Conservation (phyloP, 2,329 filamentous ascomycete genomes). For the Penicillium sp. region DNA sequence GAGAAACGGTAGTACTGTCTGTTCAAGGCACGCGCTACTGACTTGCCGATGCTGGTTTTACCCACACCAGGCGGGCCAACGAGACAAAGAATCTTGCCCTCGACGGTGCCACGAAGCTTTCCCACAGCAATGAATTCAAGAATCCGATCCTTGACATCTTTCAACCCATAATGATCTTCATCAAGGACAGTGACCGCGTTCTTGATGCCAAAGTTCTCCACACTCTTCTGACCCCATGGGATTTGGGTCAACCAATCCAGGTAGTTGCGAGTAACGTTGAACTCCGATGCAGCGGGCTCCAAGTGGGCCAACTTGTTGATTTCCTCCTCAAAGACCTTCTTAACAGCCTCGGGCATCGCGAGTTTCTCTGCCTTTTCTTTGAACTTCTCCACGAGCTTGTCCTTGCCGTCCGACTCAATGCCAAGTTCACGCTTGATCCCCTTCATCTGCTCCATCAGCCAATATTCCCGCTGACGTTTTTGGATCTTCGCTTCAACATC, state of each 20-base stretch:
- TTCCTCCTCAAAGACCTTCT: constrained; percentile 97
- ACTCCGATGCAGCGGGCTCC: constrained; percentile 92
- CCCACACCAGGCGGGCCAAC: constrained; percentile 95
- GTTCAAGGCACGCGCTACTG: constrained; percentile 88
- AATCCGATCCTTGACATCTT: constrained; percentile 98
- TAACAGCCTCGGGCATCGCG: constrained; percentile 93
- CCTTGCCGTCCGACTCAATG: constrained; percentile 95
- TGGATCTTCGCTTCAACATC: constrained; percentile 97
- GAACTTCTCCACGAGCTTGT: constrained; percentile 96
- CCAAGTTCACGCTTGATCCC: constrained; percentile 92
- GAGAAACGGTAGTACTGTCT: constrained; percentile 98
- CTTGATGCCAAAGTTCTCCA: constrained; percentile 92
- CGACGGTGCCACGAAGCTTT: constrained; percentile 91
- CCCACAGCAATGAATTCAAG: constrained; percentile 97
- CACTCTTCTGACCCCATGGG: constrained; percentile 90
- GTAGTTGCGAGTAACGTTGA: constrained; percentile 97
- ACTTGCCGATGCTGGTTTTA: constrained; percentile 98
- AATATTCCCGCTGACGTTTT: constrained; percentile 95
- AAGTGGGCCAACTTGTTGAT: constrained; percentile 94
- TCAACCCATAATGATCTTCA: constrained; percentile 92
- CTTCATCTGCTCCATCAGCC: constrained; percentile 99
- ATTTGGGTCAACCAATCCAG: constrained; percentile 98
- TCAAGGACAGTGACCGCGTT: constrained; percentile 87
- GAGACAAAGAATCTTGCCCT: constrained; percentile 97
- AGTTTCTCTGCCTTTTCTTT: constrained; percentile 90